These are phyloP conservation scores for Raddia distichophylla DNA, from an alignment of 176 grass and related monocot species.

Conservation along the genomic window DNA sequence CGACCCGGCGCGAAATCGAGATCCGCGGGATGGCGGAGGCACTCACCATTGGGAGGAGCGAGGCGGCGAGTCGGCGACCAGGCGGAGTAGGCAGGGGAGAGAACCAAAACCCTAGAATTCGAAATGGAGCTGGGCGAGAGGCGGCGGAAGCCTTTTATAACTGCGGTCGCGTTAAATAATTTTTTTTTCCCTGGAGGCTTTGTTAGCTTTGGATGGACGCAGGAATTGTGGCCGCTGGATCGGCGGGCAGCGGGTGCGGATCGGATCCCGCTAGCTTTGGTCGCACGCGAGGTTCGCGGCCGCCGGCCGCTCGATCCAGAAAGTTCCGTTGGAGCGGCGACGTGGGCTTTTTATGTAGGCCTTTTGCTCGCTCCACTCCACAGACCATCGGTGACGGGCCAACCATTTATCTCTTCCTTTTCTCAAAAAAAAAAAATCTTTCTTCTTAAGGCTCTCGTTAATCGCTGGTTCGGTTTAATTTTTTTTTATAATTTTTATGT, in stretches of 20 bases:
- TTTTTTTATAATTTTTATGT: too few species aligned
- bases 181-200: constrained; percentile 20
- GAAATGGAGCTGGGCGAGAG: constrained; percentile 44
- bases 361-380: fast-evolving
- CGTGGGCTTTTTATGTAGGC: neutral
- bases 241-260: constrained; percentile 26
- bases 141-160: constrained; percentile 53
- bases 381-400: neutral
- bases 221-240: constrained; percentile 63
- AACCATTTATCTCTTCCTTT: too few species aligned
- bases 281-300: constrained; percentile 45
- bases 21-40: neutral
- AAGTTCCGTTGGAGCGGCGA: neutral
- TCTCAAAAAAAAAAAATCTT: too few species aligned
- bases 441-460: too few species aligned
- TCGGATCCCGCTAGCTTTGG: constrained; percentile 50
- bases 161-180: neutral
- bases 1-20: neutral
- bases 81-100: neutral
- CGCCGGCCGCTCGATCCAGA: constrained; percentile 42
- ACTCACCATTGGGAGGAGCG: constrained; percentile 36
- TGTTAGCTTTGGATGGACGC: constrained; percentile 68
- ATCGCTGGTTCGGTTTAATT: too few species aligned
- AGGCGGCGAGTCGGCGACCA: constrained; percentile 4
- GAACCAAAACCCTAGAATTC: constrained; percentile 57